Evolutionary conservation across 306 rosid genomes (phyloP).

Genomic region (Cotoneaster glaucophyllus): DNA sequence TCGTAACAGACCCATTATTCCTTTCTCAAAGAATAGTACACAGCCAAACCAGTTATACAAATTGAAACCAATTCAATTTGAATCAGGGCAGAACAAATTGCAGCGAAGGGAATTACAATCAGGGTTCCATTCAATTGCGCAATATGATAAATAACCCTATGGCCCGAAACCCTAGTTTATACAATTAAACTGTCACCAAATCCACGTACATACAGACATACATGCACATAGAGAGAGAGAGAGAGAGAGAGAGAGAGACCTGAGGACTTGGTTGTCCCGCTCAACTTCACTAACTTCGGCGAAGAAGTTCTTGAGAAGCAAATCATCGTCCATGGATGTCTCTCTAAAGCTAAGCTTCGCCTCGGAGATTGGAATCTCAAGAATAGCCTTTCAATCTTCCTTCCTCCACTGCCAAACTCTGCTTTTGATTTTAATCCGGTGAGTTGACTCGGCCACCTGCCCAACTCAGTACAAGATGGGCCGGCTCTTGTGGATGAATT

Average conservation of each 20-base stretch:
- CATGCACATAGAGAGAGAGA: background rate
- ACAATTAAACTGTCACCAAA: background rate
- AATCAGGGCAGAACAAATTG: background rate
- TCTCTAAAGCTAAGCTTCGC: conserved; percentile 8
- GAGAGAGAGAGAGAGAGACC: conserved; percentile 32
- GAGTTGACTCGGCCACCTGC: background rate
- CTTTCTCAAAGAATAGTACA: background rate
- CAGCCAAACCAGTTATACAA: background rate
- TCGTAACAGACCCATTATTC: background rate
- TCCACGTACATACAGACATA: background rate
- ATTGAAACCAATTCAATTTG: background rate
- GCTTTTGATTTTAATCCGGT: background rate
- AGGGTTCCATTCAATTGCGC: background rate
- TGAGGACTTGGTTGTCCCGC: conserved; percentile 87
- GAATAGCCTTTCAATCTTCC: background rate
- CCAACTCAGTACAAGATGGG: background rate
- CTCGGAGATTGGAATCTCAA: background rate
- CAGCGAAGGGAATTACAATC: background rate
- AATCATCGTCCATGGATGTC: conserved; percentile 48
- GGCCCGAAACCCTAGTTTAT: background rate
- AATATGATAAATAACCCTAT: background rate
- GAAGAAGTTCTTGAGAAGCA: conserved; percentile 89
- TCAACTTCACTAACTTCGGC: conserved; percentile 98
- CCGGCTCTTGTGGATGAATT: no score
- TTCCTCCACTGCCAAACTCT: background rate